Evolutionary conservation across 2,329 filamentous ascomycete species (phyloP).

Genomic region (Ophiocordyceps polyrhachis-furcata): DNA sequence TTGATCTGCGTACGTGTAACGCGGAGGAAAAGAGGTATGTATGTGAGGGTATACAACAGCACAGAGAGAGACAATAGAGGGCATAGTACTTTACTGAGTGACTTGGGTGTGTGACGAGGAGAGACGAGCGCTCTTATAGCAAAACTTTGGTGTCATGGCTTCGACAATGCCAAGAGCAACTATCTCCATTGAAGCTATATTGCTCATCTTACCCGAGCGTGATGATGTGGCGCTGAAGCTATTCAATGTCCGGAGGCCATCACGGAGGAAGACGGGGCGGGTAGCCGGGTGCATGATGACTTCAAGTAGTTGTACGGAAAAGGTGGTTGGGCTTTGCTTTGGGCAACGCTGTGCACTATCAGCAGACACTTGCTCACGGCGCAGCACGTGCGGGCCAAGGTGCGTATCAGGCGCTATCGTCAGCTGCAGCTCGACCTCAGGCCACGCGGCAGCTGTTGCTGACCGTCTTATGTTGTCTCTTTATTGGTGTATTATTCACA

Average conservation of each 20-base stretch:
- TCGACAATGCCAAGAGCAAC: neutral
- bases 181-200: neutral
- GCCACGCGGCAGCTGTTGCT: neutral
- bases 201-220: no score
- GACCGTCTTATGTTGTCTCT: neutral
- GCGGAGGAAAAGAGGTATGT: no score
- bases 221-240: no score
- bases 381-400: neutral
- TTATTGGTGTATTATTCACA: neutral
- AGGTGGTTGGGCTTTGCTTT: no score
- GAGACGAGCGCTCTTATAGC: neutral
- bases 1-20: no score
- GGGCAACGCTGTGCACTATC: neutral
- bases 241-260: no score
- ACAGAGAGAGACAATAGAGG: no score
- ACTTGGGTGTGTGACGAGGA: neutral
- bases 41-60: no score
- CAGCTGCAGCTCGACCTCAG: neutral
- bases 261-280: no score
- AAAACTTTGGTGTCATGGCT: neutral
- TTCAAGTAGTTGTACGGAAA: no score
- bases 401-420: neutral
- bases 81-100: no score
- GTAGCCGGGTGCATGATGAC: no score
- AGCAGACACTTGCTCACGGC: neutral